Conservation (phyloP, 495 filamentous ascomycete genomes). For the Tuber magnatum region DNA sequence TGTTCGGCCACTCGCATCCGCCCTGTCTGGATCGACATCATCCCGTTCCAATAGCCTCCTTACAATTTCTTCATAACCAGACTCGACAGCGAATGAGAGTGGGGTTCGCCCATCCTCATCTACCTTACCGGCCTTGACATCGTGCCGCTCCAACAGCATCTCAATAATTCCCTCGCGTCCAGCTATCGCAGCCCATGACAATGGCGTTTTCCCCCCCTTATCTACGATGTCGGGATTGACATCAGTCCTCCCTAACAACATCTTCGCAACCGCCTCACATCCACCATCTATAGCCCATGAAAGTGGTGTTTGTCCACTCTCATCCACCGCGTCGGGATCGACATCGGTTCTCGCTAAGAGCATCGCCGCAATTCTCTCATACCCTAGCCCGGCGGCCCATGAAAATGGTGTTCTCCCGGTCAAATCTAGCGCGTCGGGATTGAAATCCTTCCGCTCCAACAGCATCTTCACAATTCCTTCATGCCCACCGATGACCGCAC, state of each 20-base stretch:
- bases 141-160: not conserved
- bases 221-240: constrained; percentile 12
- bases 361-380: too few species aligned
- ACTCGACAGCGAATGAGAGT: not conserved
- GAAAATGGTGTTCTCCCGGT: not conserved
- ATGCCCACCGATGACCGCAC: not conserved
- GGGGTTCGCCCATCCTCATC: constrained; percentile 11
- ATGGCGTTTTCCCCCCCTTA: constrained; percentile 30
- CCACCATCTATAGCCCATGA: constrained; percentile 35
- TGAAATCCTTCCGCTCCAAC: not conserved
- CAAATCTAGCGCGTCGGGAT: not conserved
- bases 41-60: not conserved
- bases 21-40: constrained; percentile 26
- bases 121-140: constrained; percentile 25
- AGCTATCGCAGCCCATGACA: not conserved
- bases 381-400: not conserved
- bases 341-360: constrained; percentile 18
- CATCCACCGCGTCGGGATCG: constrained; percentile 25
- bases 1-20: constrained; percentile 11
- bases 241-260: constrained; percentile 4
- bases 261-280: constrained; percentile 38
- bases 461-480: not conserved
- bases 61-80: not conserved
- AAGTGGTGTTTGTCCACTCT: constrained; percentile 34
- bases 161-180: not conserved